phyloP scores from a whole-genome alignment of 148 eudicot genomes.

The Cornus suecica region DNA sequence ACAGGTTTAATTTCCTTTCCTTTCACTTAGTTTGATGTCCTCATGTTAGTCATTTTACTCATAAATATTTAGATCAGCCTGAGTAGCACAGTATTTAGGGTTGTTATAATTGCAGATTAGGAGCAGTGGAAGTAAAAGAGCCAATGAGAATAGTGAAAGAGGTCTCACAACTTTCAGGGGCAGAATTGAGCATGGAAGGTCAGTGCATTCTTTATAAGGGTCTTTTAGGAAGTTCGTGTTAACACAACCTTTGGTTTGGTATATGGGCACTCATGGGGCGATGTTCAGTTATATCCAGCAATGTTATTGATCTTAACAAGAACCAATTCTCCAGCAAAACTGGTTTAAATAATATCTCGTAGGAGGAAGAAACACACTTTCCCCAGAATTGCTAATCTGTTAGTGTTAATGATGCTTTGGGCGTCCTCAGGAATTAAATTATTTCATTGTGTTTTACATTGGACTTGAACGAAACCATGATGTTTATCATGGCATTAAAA shows the following conservation, averaged over 20 bases:
- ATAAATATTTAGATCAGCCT: background rate
- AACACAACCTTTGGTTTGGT: background rate
- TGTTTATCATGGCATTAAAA: background rate
- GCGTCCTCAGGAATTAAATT: background rate
- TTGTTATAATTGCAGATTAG: background rate
- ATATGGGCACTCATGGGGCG: background rate
- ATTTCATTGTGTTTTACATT: background rate
- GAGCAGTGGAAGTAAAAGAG: background rate
- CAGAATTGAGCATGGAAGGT: background rate
- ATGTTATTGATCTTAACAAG: background rate
- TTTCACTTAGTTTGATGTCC: background rate
- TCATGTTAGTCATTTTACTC: background rate
- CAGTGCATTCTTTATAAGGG: background rate
- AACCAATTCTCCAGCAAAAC: background rate
- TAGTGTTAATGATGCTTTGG: background rate
- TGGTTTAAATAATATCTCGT: background rate
- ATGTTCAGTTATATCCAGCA: background rate
- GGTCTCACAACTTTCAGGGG: background rate
- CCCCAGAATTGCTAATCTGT: background rate
- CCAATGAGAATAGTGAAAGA: background rate
- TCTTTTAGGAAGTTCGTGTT: background rate
- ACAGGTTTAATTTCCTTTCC: conserved; percentile 4
- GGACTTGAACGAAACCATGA: background rate
- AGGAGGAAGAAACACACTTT: background rate
- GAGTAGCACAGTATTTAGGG: background rate